These are phyloP conservation scores for Solidago caesia DNA, from an alignment of 129 eudicot genomes.

Conservation along the genomic window DNA sequence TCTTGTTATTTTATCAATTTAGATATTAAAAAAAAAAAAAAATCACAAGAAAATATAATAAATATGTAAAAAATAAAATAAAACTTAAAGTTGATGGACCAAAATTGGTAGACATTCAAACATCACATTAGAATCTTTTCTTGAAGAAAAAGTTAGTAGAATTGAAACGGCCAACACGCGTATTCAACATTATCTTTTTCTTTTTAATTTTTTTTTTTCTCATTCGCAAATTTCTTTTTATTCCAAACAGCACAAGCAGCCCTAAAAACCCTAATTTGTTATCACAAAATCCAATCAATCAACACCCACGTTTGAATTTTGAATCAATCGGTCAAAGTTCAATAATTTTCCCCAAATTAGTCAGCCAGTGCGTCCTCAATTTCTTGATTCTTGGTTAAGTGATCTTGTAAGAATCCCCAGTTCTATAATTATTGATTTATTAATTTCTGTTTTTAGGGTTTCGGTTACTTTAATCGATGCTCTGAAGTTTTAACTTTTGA, in stretches of 20 bases:
- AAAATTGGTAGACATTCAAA: constrained; percentile 2
- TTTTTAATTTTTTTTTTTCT: constrained; percentile 3
- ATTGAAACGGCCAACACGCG: constrained; percentile 27
- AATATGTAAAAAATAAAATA: background rate
- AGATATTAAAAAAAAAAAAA: too few relatives aligned
- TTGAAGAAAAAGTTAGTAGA: constrained; percentile 24
- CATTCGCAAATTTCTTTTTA: background rate
- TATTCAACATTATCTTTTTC: constrained; percentile 13
- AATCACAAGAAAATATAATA: too few relatives aligned
- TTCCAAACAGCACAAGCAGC: constrained; percentile 7
- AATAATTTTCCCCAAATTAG: constrained; percentile 15
- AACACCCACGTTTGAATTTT: constrained; percentile 33
- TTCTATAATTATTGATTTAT: constrained; percentile 1
- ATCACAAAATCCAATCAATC: constrained; percentile 24
- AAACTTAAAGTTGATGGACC: constrained; percentile 20
- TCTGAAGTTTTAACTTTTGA: constrained; percentile 23
- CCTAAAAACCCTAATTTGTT: constrained; percentile 2
- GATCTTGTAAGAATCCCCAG: constrained; percentile 52
- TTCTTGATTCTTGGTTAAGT: constrained; percentile 44
- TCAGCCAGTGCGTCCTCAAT: constrained; percentile 21
- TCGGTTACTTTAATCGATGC: constrained; percentile 35
- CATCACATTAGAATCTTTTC: constrained; percentile 13
- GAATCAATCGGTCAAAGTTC: constrained; percentile 28
- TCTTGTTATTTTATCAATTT: too few relatives aligned
- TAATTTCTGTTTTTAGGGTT: constrained; percentile 1